Percentiles rank a stretch among this genome's conserved stretches.
Conservation (phyloP, 1,139 yeast species). For the Pichia sp. region DNA sequence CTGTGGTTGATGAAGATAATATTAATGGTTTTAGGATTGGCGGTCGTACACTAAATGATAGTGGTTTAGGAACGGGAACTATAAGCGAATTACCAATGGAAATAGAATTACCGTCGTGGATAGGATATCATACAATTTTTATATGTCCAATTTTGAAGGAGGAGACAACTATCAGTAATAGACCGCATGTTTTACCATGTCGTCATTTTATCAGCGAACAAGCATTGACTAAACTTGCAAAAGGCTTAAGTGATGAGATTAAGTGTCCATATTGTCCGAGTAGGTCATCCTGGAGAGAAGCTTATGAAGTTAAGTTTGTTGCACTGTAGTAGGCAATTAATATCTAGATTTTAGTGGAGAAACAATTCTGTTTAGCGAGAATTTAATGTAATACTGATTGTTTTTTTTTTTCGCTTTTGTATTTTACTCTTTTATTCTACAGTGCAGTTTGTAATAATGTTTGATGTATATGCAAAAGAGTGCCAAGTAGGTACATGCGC, state of each 20-base stretch:
- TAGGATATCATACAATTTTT: constrained; percentile 23
- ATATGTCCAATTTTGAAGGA: constrained; percentile 39
- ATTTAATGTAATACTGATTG: too few relatives aligned
- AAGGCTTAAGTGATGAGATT: constrained; percentile 37
- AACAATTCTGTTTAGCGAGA: neutral
- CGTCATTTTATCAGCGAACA: constrained; percentile 54
- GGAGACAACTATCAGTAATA: constrained; percentile 56
- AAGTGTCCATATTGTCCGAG: constrained; percentile 68
- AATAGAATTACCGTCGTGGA: constrained; percentile 49
- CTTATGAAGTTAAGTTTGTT: constrained; percentile 28
- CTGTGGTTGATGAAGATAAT: neutral
- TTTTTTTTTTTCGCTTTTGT: neutral
- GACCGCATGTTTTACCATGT: constrained; percentile 59
- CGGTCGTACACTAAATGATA: neutral
- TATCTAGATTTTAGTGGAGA: too few relatives aligned
- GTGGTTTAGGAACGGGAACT: neutral
- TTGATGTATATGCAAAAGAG: too few relatives aligned
- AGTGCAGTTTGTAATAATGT: too few relatives aligned
- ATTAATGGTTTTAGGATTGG: neutral
- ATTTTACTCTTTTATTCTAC: too few relatives aligned
- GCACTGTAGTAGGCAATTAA: too few relatives aligned
- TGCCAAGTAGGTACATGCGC: too few relatives aligned
- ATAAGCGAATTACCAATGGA: constrained; percentile 50
- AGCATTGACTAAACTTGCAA: constrained; percentile 38
- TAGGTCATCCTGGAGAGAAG: constrained; percentile 27